These are phyloP conservation scores for Cornus controversa DNA, from an alignment of 148 eudicot species.

Conservation along the genomic window DNA sequence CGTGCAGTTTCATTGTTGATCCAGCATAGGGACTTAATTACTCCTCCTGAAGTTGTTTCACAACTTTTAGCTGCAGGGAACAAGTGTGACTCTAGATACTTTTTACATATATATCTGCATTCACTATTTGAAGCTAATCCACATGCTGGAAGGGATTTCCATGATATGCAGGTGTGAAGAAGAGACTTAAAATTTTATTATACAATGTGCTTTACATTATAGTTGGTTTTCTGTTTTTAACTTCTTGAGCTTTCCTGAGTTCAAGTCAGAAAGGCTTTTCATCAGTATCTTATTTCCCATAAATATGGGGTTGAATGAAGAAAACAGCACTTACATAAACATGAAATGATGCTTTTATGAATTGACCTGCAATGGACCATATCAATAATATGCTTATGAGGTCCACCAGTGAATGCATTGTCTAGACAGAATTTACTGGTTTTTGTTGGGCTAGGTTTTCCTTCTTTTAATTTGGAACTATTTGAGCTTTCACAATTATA, in stretches of 20 bases:
- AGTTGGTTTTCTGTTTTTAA: slow-evolving; percentile 3
- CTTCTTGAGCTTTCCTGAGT: background rate
- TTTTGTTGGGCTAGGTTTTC: background rate
- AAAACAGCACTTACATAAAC: background rate
- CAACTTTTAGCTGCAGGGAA: slow-evolving; percentile 67
- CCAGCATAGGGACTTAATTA: slow-evolving; percentile 69
- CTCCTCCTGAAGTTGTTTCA: slow-evolving; percentile 84
- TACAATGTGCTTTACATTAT: background rate
- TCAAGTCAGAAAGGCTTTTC: background rate
- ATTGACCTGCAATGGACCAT: background rate
- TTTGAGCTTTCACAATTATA: background rate
- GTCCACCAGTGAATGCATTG: background rate
- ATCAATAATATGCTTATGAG: background rate
- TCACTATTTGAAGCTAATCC: slow-evolving; percentile 78
- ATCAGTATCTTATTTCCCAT: background rate
- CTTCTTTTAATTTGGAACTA: background rate
- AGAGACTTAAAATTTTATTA: background rate
- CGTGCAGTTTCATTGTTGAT: slow-evolving; percentile 67
- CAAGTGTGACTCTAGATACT: slow-evolving; percentile 66
- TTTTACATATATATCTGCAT: slow-evolving; percentile 72
- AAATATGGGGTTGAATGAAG: background rate
- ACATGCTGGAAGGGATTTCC: slow-evolving; percentile 87
- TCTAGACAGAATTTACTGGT: background rate
- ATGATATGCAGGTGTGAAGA: slow-evolving; percentile 88
- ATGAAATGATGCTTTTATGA: background rate